Evolutionary conservation across 2,329 filamentous ascomycete species (phyloP).

Genomic region (Microcyclospora pomicola): DNA sequence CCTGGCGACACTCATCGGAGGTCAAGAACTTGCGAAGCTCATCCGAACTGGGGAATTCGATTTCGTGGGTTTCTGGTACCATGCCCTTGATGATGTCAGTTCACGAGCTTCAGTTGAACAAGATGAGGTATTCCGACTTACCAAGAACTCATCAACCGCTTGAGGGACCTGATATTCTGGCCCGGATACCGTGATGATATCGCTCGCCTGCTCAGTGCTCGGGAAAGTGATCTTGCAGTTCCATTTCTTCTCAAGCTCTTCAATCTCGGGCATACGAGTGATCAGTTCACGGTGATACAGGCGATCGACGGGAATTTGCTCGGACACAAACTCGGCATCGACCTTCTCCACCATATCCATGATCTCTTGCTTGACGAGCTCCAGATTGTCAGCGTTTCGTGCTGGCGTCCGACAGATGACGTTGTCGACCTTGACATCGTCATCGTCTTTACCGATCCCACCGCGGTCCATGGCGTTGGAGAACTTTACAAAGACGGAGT

Average conservation of each 20-base stretch:
- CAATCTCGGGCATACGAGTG: slow-evolving; percentile 73
- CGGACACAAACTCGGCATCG: slow-evolving; percentile 91
- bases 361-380: slow-evolving; percentile 96
- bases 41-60: slow-evolving; percentile 63
- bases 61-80: slow-evolving; percentile 91
- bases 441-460: slow-evolving; percentile 84
- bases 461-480: slow-evolving; percentile 98
- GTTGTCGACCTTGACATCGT: slow-evolving; percentile 97
- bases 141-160: slow-evolving; percentile 87
- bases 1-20: slow-evolving; percentile 65
- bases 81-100: slow-evolving; percentile 51
- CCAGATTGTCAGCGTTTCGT: slow-evolving; percentile 89
- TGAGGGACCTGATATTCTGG: slow-evolving; percentile 97
- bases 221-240: slow-evolving; percentile 99
- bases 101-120: slow-evolving; percentile 1
- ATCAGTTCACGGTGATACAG: slow-evolving; percentile 92
- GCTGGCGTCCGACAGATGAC: slow-evolving; percentile 96
- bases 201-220: slow-evolving; percentile 91
- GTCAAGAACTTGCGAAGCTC: slow-evolving; percentile 70
- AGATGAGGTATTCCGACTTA: slow-evolving; percentile 25
- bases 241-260: slow-evolving; percentile 96
- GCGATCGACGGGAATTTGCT: slow-evolving; percentile 85
- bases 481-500: slow-evolving; percentile 99
- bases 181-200: slow-evolving; percentile 87
- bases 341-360: slow-evolving; percentile 98